A percentile compares a stretch with the other conserved stretches of the same genome.
These are phyloP conservation scores for Penicillium macrosclerotiorum DNA, from an alignment of 495 filamentous ascomycete species.

Conservation along the genomic window DNA sequence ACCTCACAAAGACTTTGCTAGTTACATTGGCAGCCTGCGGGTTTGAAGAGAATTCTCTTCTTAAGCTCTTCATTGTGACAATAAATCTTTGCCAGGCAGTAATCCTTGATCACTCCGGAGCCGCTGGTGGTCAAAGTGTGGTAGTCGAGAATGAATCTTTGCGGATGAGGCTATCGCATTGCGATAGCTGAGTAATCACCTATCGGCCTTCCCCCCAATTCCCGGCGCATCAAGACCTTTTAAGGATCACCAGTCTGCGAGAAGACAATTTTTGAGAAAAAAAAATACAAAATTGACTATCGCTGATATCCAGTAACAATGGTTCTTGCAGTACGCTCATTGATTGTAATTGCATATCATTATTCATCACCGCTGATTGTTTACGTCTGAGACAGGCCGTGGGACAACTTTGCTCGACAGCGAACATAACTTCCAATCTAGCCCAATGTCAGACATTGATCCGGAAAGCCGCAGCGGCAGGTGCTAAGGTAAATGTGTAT, in stretches of 20 bases:
- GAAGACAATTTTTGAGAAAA: not conserved
- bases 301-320: slow-evolving; percentile 11
- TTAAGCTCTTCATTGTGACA: slow-evolving; percentile 81
- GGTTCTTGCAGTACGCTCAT: slow-evolving; percentile 36
- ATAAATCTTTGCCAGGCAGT: slow-evolving; percentile 13
- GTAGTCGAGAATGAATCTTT: slow-evolving; percentile 22
- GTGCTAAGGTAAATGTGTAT: slow-evolving; percentile 66
- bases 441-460: slow-evolving; percentile 69
- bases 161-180: slow-evolving; percentile 23
- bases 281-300: not conserved
- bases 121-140: slow-evolving; percentile 13
- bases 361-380: not conserved
- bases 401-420: slow-evolving; percentile 83
- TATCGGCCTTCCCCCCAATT: not conserved
- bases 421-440: slow-evolving; percentile 75
- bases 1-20: slow-evolving; percentile 90
- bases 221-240: no score
- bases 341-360: not conserved
- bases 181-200: slow-evolving; percentile 28
- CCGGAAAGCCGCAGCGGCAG: slow-evolving; percentile 66
- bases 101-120: slow-evolving; percentile 8
- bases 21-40: slow-evolving; percentile 72
- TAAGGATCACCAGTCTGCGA: no score
- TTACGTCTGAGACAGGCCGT: slow-evolving; percentile 66
- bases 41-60: slow-evolving; percentile 68